A percentile compares a stretch with the other conserved stretches of the same genome.
Conservation (phyloP, 306 rosid genomes). For the Sesbania bispinosa region DNA sequence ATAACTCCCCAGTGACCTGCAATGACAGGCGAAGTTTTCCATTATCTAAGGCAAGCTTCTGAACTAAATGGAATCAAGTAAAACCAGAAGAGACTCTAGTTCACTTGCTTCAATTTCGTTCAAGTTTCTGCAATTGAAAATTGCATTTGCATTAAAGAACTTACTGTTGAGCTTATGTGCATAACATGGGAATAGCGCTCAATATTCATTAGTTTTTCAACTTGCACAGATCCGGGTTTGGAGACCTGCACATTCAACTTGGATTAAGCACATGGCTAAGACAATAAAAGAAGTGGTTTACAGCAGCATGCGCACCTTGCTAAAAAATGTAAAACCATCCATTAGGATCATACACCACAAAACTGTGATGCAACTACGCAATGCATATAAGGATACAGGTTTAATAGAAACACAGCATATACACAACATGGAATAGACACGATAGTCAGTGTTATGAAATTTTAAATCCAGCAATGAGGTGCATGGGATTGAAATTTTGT, state of each 20-base stretch:
- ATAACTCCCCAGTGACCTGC: constrained; percentile 90
- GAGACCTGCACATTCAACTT: constrained; percentile 64
- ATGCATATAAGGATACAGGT: not conserved
- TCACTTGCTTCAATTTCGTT: not conserved
- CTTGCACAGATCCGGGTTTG: constrained; percentile 83
- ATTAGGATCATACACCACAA: constrained; percentile 5
- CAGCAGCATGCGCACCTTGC: not conserved
- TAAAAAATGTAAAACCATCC: not conserved
- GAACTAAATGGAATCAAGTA: constrained; percentile 5
- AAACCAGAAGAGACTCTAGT: constrained; percentile 14
- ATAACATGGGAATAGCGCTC: constrained; percentile 98
- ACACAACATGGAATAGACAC: too few species aligned
- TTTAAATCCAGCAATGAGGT: not conserved
- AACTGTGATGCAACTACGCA: not conserved
- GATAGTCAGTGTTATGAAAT: constrained; percentile 1
- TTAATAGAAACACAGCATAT: not conserved
- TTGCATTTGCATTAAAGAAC: constrained; percentile 27
- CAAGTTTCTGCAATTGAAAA: not conserved
- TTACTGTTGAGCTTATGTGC: constrained; percentile 98
- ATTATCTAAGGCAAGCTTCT: constrained; percentile 5
- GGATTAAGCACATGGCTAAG: not conserved
- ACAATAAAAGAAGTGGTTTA: constrained; percentile 8
- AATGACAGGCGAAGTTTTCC: constrained; percentile 2
- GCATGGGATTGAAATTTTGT: not conserved
- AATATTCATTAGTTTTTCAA: constrained; percentile 83